These are phyloP conservation scores for Penstemon barbatus DNA, from an alignment of 257 asterid species.

Conservation along the genomic window DNA sequence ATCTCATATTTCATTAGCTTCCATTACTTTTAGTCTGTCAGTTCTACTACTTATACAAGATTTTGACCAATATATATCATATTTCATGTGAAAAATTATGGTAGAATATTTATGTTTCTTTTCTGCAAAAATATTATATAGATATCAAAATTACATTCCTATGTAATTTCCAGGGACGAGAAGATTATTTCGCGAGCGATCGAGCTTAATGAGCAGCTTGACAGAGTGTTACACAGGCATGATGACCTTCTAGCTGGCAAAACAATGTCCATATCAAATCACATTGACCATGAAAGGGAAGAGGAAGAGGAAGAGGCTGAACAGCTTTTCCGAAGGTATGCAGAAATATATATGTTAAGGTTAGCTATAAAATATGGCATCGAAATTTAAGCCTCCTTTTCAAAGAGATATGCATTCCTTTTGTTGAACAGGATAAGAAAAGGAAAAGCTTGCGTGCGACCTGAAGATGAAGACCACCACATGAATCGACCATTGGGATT, in stretches of 20 bases:
- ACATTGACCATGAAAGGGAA: slow-evolving; percentile 42
- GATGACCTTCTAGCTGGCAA: slow-evolving; percentile 66
- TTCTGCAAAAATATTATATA: slow-evolving; percentile 5
- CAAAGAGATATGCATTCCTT: neutral
- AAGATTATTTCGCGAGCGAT: slow-evolving; percentile 60
- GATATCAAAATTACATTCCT: neutral
- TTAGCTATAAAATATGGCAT: neutral
- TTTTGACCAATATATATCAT: neutral
- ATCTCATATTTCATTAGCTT: slow-evolving; percentile 9
- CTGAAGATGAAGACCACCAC: too few species aligned
- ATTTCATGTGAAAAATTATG: neutral
- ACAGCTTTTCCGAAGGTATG: slow-evolving; percentile 78
- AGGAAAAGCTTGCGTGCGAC: slow-evolving; percentile 99
- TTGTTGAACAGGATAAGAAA: slow-evolving; percentile 66
- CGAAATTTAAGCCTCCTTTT: neutral
- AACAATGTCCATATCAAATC: slow-evolving; percentile 53
- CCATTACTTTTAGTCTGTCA: neutral
- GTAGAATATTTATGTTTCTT: neutral
- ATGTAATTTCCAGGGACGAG: slow-evolving; percentile 46
- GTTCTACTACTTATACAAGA: slow-evolving; percentile 4
- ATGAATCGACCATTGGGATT: slow-evolving; percentile 50
- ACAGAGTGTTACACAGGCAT: slow-evolving; percentile 68
- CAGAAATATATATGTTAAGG: neutral
- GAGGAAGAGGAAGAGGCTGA: slow-evolving; percentile 88
- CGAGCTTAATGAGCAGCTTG: slow-evolving; percentile 89